Conservation (phyloP, 805 yeast genomes). For the Saccharomycopsis synnaedendra region DNA sequence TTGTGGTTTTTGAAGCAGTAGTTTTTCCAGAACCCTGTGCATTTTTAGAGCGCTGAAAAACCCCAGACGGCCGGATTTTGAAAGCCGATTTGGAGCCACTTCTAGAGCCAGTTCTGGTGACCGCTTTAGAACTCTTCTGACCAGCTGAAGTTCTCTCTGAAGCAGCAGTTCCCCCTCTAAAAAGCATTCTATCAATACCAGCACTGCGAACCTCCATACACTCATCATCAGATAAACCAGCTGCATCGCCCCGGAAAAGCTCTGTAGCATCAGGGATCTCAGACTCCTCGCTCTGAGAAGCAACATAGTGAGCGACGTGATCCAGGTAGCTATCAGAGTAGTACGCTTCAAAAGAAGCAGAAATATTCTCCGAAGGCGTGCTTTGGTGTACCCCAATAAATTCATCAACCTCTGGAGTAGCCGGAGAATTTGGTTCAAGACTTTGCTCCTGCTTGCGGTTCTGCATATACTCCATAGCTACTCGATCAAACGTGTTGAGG, state of each 20-base stretch:
- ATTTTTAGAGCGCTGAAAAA: not conserved
- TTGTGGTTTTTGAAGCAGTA: not conserved
- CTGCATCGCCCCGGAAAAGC: not conserved
- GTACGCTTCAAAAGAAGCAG: no score
- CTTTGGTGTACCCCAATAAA: no score
- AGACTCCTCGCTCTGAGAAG: not conserved
- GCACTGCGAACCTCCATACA: slow-evolving; percentile 5
- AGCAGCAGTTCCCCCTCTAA: not conserved
- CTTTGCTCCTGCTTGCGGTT: no score
- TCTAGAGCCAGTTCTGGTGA: not conserved
- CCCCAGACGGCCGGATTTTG: not conserved
- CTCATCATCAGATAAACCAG: not conserved
- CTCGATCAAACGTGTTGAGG: no score
- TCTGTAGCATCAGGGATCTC: not conserved
- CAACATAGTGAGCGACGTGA: no score
- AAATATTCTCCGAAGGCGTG: no score
- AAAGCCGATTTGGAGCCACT: not conserved
- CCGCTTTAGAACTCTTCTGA: not conserved
- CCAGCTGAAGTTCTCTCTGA: not conserved
- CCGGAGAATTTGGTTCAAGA: no score
- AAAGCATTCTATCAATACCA: slow-evolving; percentile 6
- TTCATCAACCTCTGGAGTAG: no score
- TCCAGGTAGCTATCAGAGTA: no score
- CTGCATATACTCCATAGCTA: no score
- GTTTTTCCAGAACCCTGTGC: not conserved